A percentile compares a stretch with the other conserved stretches of the same genome.
Conservation (phyloP, 2,329 filamentous ascomycete genomes). For the Lojkania enalia region DNA sequence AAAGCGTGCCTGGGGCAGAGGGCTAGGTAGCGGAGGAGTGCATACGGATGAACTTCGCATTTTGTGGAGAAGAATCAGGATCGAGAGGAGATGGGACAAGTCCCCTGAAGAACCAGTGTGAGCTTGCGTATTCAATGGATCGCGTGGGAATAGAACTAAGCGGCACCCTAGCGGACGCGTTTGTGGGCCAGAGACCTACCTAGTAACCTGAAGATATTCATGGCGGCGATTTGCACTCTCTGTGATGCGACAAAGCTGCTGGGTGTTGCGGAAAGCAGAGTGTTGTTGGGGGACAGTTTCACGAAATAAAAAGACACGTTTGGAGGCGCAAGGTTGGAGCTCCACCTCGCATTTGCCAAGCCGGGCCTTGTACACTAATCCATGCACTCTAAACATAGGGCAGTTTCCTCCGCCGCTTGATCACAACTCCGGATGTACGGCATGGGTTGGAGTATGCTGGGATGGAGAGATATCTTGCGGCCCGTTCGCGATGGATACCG, state of each 20-base stretch:
- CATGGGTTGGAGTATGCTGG: slow-evolving; percentile 30
- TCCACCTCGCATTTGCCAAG: slow-evolving; percentile 37
- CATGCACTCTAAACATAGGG: no score
- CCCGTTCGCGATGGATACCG: slow-evolving; percentile 46
- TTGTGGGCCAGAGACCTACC: no score
- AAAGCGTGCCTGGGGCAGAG: slow-evolving; percentile 6
- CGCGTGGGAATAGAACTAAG: not conserved
- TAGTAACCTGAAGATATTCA: slow-evolving; percentile 72
- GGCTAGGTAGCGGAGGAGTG: slow-evolving; percentile 53
- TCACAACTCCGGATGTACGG: not conserved
- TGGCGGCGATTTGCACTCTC: slow-evolving; percentile 44
- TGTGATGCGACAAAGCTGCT: slow-evolving; percentile 17
- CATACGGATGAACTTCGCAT: slow-evolving; percentile 78
- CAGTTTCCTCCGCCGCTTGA: not conserved
- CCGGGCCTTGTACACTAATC: not conserved
- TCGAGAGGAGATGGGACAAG: slow-evolving; percentile 91
- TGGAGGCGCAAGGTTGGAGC: slow-evolving; percentile 30
- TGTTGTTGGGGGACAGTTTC: not conserved
- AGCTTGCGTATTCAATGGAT: slow-evolving; percentile 25
- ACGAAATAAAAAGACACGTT: slow-evolving; percentile 43
- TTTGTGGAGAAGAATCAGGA: slow-evolving; percentile 93
- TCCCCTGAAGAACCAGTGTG: slow-evolving; percentile 64
- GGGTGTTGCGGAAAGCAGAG: slow-evolving; percentile 10
- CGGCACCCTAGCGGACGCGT: no score
- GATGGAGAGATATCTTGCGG: slow-evolving; percentile 46